These are phyloP conservation scores for Iris pallida DNA, from an alignment of 116 monocot genomes.

Conservation along the genomic window DNA sequence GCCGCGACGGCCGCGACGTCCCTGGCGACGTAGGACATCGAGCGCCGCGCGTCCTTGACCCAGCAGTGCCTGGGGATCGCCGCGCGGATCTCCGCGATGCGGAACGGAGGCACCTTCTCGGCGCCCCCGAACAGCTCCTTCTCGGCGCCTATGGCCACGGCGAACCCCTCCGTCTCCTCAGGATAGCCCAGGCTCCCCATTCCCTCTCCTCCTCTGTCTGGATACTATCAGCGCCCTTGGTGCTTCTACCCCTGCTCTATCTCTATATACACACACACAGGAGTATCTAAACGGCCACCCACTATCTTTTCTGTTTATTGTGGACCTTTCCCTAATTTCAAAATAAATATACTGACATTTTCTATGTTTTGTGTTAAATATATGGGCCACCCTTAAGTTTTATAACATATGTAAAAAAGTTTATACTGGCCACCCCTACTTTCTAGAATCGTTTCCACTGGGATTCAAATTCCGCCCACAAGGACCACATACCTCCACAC, in stretches of 20 bases:
- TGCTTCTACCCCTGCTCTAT: not conserved
- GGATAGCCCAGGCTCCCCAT: not conserved
- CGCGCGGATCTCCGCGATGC: slow-evolving; percentile 39
- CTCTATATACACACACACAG: not conserved
- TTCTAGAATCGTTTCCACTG: too few species aligned
- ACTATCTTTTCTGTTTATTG: too few species aligned
- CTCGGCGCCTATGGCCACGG: not conserved
- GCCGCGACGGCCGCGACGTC: slow-evolving; percentile 30
- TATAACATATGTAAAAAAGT: too few species aligned
- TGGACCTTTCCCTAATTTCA: too few species aligned
- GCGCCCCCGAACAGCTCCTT: slow-evolving; percentile 22
- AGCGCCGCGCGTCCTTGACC: slow-evolving; percentile 38
- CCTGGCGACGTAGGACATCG: slow-evolving; percentile 32
- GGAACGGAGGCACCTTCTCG: slow-evolving; percentile 36
- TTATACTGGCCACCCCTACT: too few species aligned
- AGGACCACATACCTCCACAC: too few species aligned
- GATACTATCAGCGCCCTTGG: not conserved
- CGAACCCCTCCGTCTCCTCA: not conserved
- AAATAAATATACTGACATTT: too few species aligned
- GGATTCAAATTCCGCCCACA: too few species aligned
- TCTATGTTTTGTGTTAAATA: too few species aligned
- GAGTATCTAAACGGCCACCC: too few species aligned
- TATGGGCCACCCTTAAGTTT: too few species aligned
- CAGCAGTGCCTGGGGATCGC: slow-evolving; percentile 41
- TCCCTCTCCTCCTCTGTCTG: not conserved